Base-by-base conservation (phyloP, 805 yeast species). In the Saturnispora zaruensis region DNA sequence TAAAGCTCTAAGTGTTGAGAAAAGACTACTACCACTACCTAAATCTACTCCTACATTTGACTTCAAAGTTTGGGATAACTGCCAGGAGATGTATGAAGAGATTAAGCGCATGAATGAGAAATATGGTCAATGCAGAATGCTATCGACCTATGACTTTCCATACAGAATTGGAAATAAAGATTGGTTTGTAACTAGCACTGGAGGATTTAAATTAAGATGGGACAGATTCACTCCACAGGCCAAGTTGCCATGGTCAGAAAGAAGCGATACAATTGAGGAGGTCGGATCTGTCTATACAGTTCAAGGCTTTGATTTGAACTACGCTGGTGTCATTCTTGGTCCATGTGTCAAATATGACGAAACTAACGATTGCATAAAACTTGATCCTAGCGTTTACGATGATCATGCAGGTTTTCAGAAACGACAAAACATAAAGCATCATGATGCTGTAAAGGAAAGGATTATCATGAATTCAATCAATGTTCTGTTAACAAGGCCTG, bases 231-330 rank as follows among this genome's bases (percentile, higher is more conserved):
- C 68, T 1, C 77, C 77, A 5, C 60, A 66, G 14, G 65, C 65
- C 7, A 56, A 61, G 4, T 56, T 62, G 2, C 77, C 77, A 14
- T 73, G 77, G 77, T 68, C 74, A 48, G 77, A 73, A 54, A 55
- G 76, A 36, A 60, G 61, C 0, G 76, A 72, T 42, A 71, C 75
- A 1, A 70, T 72, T 40, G 72, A 71, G 28, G 76, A 73, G 55
- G 76, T 72, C 38, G 77, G 77, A 0, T 70, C 75, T 20, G 77
- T 73, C 3, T 73, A 73, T 48, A 73, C 77, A 0, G 61, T 73
- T 20, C 77, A 73, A 57, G 77, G 77, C 1, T 73, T 73, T 54
- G 77, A 73, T 56, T 55, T 73, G 49, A 72, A 72, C 53, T 73
- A 70, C 54, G 75, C 75, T 2, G 77, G 73, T 41, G 73, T 73